Conservation (phyloP, 352 stramenopile species). For the Pythium folliculosum region DNA sequence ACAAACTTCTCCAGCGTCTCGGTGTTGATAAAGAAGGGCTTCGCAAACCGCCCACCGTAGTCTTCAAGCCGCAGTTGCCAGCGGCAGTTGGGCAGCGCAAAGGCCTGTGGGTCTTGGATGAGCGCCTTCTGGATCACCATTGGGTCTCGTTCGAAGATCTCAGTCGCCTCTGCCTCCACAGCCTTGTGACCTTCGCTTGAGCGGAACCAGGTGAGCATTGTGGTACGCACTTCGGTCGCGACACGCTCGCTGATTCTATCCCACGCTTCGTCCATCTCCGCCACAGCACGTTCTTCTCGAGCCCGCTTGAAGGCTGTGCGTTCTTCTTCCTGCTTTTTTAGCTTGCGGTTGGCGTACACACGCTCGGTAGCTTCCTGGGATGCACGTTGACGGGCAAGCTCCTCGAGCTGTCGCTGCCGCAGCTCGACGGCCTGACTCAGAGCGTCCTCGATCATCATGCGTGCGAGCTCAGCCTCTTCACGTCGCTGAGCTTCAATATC, state of each 20-base stretch:
- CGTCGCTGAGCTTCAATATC: constrained; percentile 35
- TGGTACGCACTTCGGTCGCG: constrained; percentile 40
- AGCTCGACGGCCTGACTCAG: constrained; percentile 35
- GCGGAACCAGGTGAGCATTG: constrained; percentile 48
- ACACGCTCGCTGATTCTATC: constrained; percentile 45
- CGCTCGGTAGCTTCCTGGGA: constrained; percentile 50
- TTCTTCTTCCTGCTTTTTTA: constrained; percentile 56
- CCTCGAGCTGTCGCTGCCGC: constrained; percentile 28
- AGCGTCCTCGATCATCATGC: constrained; percentile 56
- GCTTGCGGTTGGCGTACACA: constrained; percentile 46
- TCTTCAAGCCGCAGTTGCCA: constrained; percentile 67
- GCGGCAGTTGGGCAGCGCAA: constrained; percentile 38
- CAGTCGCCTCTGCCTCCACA: constrained; percentile 39
- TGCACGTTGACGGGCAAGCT: constrained; percentile 37
- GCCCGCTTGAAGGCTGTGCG: constrained; percentile 44
- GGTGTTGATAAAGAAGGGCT: constrained; percentile 66
- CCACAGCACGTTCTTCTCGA: constrained; percentile 21
- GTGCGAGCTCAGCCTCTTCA: constrained; percentile 31
- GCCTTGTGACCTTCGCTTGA: constrained; percentile 33
- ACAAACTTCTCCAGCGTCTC: constrained; percentile 68
- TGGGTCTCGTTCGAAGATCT: constrained; percentile 61
- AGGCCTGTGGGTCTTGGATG: constrained; percentile 36
- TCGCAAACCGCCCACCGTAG: constrained; percentile 53
- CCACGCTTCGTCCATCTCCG: constrained; percentile 49
- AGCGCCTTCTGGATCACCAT: constrained; percentile 47